Evolutionary conservation across 192 early-diverging fungal species (phyloP).

Genomic region (Backusella macrospora): DNA sequence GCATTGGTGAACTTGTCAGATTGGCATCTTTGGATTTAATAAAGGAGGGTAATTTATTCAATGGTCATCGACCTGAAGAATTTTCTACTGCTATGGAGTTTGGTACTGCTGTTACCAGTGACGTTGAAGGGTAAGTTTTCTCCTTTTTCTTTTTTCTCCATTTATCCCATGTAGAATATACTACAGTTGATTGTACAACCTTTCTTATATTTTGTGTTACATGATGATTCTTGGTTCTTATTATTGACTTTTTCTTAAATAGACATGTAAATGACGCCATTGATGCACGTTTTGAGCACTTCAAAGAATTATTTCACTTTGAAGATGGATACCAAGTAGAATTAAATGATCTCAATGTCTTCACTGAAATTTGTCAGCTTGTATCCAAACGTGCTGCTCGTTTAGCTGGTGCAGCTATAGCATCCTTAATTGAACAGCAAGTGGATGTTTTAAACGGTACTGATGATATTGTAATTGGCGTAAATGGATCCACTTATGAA

Average conservation of each 20-base stretch:
- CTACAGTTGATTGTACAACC: not conserved
- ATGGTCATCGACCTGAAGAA: conserved; percentile 57
- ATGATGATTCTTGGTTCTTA: conserved; percentile 11
- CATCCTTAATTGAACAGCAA: conserved; percentile 52
- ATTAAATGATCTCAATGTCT: conserved; percentile 63
- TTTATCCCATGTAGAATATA: not conserved
- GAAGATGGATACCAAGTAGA: conserved; percentile 50
- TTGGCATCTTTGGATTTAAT: conserved; percentile 81
- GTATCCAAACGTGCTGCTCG: conserved; percentile 86
- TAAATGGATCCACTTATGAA: conserved; percentile 91
- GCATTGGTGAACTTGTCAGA: conserved; percentile 90
- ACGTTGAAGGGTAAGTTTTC: conserved; percentile 46
- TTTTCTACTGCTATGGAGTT: conserved; percentile 61
- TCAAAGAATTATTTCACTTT: conserved; percentile 14
- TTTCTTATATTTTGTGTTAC: conserved; percentile 3
- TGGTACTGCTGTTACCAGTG: conserved; percentile 47
- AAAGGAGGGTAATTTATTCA: conserved; percentile 73
- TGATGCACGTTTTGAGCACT: conserved; percentile 43
- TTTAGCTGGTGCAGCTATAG: conserved; percentile 71
- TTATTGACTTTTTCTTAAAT: conserved; percentile 65
- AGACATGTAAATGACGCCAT: conserved; percentile 55
- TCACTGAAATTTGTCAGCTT: conserved; percentile 68
- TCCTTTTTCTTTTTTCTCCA: not conserved
- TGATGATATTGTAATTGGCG: conserved; percentile 73
- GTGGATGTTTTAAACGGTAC: conserved; percentile 21